Base-by-base conservation (phyloP, 768 basidiomycete genomes). In the Mycena albidolilacea region DNA sequence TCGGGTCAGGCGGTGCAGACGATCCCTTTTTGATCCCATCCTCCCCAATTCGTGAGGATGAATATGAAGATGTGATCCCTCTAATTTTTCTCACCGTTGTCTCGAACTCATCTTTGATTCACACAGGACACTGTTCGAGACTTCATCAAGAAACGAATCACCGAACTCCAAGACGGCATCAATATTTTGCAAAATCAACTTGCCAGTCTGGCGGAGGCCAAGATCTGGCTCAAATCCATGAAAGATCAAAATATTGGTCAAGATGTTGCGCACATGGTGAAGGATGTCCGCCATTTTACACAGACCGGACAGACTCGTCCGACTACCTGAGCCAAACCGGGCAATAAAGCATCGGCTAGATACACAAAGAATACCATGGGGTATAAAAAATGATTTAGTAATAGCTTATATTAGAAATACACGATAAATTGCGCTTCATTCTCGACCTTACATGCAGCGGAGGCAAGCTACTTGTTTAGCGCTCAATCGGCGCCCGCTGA, bases 141-240 rank as follows among this genome's bases (percentile, higher is more conserved):
- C 19, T 65, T 52, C 38, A n/a, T 55, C 6, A 5, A 39, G 23
- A 5, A 41, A 17, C 48, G 50, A 5, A 30, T 55, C 5, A 54
- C 8, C 14, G 50, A 48, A 37, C 44, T 48, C 5, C 44, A 10
- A 30, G 12, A 63, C 5, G 44, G 19, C 14, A 12, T 19, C 6
- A 21, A 63, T 14, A 37, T 63, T 8, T 14, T 63, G 5, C 14
- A 63, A n/a, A 14, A 12, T 6, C 44, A 63, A 37, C 62, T 63
- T n/a, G 30, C 21, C 17, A 46, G 7, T 19, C 44, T 46, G 5
- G 44, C 8, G 23, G 5, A 17, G 5, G 46, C 62, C 3, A 63
- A 48, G 9, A 1, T 63, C 7, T 63, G 62, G 62, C 19, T 63
- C 15, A 46, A 46, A 23, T 63, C 62, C 3, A 63, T 63, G 62